Percentiles rank a stretch among this genome's conserved stretches.
Conservation (phyloP, 2,329 filamentous ascomycete species). For the Penicillium sp. region DNA sequence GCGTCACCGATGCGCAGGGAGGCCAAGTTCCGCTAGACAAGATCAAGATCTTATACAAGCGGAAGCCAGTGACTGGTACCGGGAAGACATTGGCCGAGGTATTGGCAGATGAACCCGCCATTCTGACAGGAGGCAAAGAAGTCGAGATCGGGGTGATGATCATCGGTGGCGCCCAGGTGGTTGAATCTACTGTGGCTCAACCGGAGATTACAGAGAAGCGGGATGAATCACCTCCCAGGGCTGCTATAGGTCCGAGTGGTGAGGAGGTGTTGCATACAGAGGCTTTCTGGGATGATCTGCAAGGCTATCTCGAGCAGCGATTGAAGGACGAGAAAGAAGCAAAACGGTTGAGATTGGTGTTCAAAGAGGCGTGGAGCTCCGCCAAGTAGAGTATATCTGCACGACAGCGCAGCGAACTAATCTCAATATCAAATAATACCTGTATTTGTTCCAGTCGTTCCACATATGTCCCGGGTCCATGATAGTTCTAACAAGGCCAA, state of each 20-base stretch:
- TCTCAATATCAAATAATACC: constrained; percentile 13
- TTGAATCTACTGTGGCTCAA: constrained; percentile 34
- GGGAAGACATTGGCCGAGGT: constrained; percentile 79
- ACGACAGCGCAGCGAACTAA: background rate
- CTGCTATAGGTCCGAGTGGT: constrained; percentile 56
- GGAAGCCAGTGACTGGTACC: constrained; percentile 73
- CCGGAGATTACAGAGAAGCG: constrained; percentile 34
- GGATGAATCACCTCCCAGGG: constrained; percentile 27
- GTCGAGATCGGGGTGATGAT: constrained; percentile 88
- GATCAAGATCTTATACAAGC: constrained; percentile 80
- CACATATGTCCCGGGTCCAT: background rate
- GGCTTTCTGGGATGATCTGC: constrained; percentile 83
- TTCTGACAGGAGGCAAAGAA: constrained; percentile 39
- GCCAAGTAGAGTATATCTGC: constrained; percentile 9
- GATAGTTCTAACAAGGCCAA: background rate
- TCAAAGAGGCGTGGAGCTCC: constrained; percentile 64
- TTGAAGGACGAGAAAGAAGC: constrained; percentile 68
- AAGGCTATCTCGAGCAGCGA: constrained; percentile 74
- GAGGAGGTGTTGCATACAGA: constrained; percentile 63
- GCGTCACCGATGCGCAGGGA: constrained; percentile 53
- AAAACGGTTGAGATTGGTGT: constrained; percentile 62
- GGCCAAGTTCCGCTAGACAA: constrained; percentile 58
- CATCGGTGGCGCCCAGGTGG: constrained; percentile 64
- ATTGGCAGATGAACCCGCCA: constrained; percentile 54
- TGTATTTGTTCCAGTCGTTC: background rate